Base-by-base conservation (phyloP, 2,329 filamentous ascomycete genomes). In the Nemania diffusa region DNA sequence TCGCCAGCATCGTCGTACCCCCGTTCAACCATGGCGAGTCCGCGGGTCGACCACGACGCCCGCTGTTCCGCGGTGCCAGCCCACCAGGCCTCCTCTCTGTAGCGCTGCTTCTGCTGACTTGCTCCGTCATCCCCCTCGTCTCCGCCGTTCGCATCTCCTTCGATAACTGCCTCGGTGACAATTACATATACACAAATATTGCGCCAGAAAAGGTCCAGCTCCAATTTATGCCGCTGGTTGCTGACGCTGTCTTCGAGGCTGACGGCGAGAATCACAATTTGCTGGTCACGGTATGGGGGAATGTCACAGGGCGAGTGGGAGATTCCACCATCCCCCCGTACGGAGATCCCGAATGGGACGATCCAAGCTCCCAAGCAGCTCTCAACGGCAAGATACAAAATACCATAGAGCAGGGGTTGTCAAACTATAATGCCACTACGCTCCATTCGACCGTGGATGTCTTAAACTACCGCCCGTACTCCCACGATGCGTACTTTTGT, bases 261-360 rank as follows among this genome's bases (percentile, higher is more conserved):
- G 78, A 82, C 15, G 81, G 86, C 69, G 78, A 86, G 4, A 84
- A 82, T 57, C 88, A 94, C 76, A 87, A 85, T 46, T 84, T 99
- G 56, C 89, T 87, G 69, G 83, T 97, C 62, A 96, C 90, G 1
- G 87, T 97, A 53, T 98, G 93, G 83, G 95, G 94, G 58, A 97
- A 98, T 79, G 93, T 98, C 32, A 92, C 91, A 8, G 96, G 96
- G 53, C 88, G 90, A 57, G 84, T 86, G 51, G 83, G 84, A 2
- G 76, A 80, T 13, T 81, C 83, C n/a, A 67, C 79, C 2, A 86
- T 93, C 60, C 93, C 93, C 37, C 74, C 87, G 0, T 79, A 85
- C 20, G 79, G 85, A 73, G 85, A 88, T 75, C 79, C 87, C 0
- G 81, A 83, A 53, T 93, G 93, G 92, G 78, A 72, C 2, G 9